A percentile compares a stretch with the other conserved stretches of the same genome.
phyloP scores from a whole-genome alignment of 345 rosid species.

The Pistacia integerrima region DNA sequence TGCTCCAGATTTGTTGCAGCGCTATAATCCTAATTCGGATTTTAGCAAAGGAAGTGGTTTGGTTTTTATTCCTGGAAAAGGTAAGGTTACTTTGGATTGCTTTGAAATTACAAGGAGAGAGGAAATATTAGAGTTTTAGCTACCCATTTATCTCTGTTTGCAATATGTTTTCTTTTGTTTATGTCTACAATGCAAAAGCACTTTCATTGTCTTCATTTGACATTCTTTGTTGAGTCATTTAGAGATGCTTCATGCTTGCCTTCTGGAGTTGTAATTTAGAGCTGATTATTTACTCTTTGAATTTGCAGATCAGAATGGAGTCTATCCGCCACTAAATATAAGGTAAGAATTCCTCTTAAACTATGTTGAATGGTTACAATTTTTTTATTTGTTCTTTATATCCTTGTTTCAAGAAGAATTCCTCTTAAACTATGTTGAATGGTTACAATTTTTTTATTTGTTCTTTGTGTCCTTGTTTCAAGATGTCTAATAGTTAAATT shows the following conservation, averaged over 20 bases:
- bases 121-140: neutral
- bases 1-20: constrained; percentile 15
- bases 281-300: constrained; percentile 9
- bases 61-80: constrained; percentile 18
- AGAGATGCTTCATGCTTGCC: neutral
- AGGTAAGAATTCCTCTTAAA: constrained; percentile 31
- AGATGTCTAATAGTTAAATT: constrained; percentile 23
- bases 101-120: constrained; percentile 1
- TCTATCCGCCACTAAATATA: constrained; percentile 43
- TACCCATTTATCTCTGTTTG: neutral
- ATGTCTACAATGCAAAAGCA: neutral
- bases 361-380: neutral
- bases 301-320: constrained; percentile 47
- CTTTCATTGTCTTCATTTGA: neutral
- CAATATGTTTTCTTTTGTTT: neutral
- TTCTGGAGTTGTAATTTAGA: neutral
- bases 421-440: constrained; percentile 1
- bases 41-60: constrained; percentile 5
- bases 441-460: neutral
- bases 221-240: neutral
- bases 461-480: neutral
- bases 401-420: neutral
- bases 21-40: constrained; percentile 3
- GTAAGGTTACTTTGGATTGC: neutral
- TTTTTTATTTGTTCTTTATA: neutral